Base-by-base conservation (phyloP, 164 flowering plant species). In the Annona cherimola region DNA sequence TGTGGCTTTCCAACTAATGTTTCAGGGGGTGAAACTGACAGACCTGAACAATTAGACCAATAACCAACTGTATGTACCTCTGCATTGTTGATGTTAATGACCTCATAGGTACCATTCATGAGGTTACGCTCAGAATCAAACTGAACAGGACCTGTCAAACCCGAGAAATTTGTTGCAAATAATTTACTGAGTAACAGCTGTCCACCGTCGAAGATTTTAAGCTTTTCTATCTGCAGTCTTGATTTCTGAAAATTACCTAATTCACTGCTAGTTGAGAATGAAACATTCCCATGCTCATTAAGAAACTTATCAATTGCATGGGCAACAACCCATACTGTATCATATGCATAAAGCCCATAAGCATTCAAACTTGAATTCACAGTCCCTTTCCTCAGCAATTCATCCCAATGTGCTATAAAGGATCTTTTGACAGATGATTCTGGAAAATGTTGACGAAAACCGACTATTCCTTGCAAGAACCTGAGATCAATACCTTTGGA, bases 301-400 rank as follows among this genome's bases (percentile, higher is more conserved):
- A 91, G 67, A 55, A 78, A 80, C 35, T 70, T 75, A 76, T 88
- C 83, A 42, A 89, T 69, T 0, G 87, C 76, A 73, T 59, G 77
- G 18, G 96, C 96, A 69, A 85, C 84, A 44, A 81, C 41, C 94
- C 94, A 91, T 16, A 89, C 88, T 19, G 93, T 81, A 71, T 91
- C 96, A 83, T 91, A 91, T 75, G 96, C 94, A 77, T 76, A 82
- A 16, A 85, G 77, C 26, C 84, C 94, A 82, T 85, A 91, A 1
- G 82, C 55, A 75, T 88, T 88, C 76, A 87, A 69, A 64, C 55
- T 81, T 42, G 81, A 68, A 63, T 59, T 61, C 55, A 71, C 75
- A 20, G 57, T 69, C 57, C 83, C 87, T 61, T 76, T 76, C 61
- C 63, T 63, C 68, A 70, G 73, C 77, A 82, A 76, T 40, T 75